phyloP scores from a whole-genome alignment of 371 early-diverging fungal species.

The Mucor irregularis region DNA sequence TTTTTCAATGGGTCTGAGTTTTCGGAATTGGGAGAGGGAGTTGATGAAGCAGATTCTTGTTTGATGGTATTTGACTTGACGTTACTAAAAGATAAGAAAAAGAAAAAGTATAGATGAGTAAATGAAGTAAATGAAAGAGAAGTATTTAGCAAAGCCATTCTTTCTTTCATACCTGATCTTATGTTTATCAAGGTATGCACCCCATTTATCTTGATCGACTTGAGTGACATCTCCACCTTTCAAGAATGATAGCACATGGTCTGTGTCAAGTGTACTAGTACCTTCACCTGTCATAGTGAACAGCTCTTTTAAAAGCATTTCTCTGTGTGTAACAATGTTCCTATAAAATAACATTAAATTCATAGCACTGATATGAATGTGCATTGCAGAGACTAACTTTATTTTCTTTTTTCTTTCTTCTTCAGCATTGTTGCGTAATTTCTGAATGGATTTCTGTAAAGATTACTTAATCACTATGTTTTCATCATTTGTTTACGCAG shows the following conservation, averaged over 20 bases:
- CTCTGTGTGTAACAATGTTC: conserved; percentile 30
- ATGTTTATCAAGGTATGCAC: conserved; percentile 33
- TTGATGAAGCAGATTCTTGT: neutral
- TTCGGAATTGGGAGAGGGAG: neutral
- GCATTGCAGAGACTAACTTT: conserved; percentile 20
- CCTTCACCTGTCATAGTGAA: conserved; percentile 34
- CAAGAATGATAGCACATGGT: conserved; percentile 27
- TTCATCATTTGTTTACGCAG: too few species aligned
- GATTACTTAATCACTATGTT: too few species aligned
- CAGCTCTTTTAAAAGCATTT: conserved; percentile 35
- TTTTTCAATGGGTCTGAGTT: neutral
- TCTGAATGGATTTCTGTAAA: conserved; percentile 21
- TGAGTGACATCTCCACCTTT: conserved; percentile 32
- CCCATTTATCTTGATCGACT: conserved; percentile 39
- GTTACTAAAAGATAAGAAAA: too few species aligned
- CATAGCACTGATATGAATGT: neutral
- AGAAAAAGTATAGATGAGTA: too few species aligned
- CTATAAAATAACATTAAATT: conserved; percentile 10
- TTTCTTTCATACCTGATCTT: conserved; percentile 26
- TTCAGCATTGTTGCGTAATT: conserved; percentile 32
- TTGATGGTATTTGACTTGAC: conserved; percentile 3
- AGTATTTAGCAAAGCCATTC: neutral
- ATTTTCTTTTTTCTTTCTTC: conserved; percentile 32
- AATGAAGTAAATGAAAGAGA: neutral
- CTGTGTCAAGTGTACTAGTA: conserved; percentile 11